Base-by-base conservation (phyloP, 163 green algal genomes). In the Coccomyxa subellipsoidea region DNA sequence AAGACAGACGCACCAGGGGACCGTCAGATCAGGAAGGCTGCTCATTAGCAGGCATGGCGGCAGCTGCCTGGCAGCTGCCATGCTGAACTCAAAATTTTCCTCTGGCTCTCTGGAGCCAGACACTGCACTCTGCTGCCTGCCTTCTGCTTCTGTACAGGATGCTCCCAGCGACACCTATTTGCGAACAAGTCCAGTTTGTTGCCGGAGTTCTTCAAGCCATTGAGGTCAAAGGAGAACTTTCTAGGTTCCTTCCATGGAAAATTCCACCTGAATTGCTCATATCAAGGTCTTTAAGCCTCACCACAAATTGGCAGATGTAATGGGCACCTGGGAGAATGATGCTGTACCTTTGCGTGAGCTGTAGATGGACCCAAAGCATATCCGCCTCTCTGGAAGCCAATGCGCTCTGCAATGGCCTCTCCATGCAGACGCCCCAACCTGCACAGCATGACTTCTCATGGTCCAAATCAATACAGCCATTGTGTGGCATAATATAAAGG, bases 1-100 rank as follows among this genome's bases (percentile, higher is more conserved):
- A n/a, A 18, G 15, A 59, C 18, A 37, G 12, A n/a, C 2, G 7
- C 66, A 91, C 90, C 90, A 93, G 21, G 90, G 90, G 9, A 95
- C 91, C 0, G 83, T 90, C 0, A 89, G 27, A 47, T 95, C 91
- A 4, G 47, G 84, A 54, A 81, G 86, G 86, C 86, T 91, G 85
- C 81, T 87, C 54, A 91, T 84, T 2, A 95, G 88, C 8, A 90
- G 59, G 2, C 84, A 87, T 18, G 89, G 88, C 34, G 91, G 91
- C 82, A 94, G 88, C 38, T 53, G 77, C 23, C 35, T 38, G 0
- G 73, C 80, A 35, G 79, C 82, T 5, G 70, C 75, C n/a, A 76
- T 15, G 0, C 32, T 82, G 12, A 90, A 15, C 10, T 66, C n/a
- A 6, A 35, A 27, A 3, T 12, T 31, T 37, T 73, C 40, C 54